A percentile compares a stretch with the other conserved stretches of the same genome.
Conservation (phyloP, 2,329 filamentous ascomycete genomes). For the Xylaria digitata region DNA sequence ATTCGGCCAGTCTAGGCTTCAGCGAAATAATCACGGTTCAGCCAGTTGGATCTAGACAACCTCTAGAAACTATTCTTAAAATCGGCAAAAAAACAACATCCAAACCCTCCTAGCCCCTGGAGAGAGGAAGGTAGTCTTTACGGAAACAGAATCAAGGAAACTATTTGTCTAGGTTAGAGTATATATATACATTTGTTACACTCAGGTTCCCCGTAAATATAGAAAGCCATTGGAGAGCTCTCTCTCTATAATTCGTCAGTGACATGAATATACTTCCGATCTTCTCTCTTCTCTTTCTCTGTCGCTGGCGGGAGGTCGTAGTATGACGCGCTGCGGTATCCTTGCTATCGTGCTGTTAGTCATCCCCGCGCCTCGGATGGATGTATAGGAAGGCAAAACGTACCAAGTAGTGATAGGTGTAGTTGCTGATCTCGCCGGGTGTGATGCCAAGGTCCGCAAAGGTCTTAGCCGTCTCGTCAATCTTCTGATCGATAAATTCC, state of each 20-base stretch:
- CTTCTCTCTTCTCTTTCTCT: conserved; percentile 92
- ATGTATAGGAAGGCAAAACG: conserved; percentile 52
- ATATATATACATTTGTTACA: conserved; percentile 54
- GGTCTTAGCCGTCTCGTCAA: conserved; percentile 92
- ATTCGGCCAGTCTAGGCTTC: too few species aligned
- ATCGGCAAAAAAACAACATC: not conserved
- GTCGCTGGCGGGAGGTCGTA: conserved; percentile 95
- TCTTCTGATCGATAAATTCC: conserved; percentile 92
- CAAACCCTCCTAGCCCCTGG: not conserved
- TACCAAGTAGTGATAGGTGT: conserved; percentile 95
- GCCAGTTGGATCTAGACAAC: not conserved
- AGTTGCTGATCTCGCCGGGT: conserved; percentile 84
- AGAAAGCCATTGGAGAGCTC: conserved; percentile 40
- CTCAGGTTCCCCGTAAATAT: conserved; percentile 36
- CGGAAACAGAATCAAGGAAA: conserved; percentile 41
- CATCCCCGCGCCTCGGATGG: not conserved
- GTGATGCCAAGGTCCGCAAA: conserved; percentile 94
- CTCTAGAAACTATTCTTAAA: not conserved
- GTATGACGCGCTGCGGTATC: conserved; percentile 86
- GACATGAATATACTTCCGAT: conserved; percentile 97
- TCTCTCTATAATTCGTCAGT: conserved; percentile 79
- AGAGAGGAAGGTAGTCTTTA: not conserved
- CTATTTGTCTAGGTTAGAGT: conserved; percentile 45
- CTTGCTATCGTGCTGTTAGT: conserved; percentile 70
- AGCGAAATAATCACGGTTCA: too few species aligned